Conservation (phyloP, 768 basidiomycete species). For the Pleurotus eryngii region DNA sequence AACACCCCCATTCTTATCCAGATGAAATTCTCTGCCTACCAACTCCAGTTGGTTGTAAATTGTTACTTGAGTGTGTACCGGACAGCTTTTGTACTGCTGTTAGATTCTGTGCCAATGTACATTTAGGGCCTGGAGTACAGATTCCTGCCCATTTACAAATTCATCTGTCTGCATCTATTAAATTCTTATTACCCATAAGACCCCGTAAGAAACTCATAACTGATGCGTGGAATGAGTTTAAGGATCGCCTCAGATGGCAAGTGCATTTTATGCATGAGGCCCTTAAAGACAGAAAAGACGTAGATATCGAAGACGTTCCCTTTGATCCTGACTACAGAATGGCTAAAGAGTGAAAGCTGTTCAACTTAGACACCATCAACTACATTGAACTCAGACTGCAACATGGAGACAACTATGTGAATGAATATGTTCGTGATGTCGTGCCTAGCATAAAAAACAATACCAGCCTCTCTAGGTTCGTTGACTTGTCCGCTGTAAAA, state of each 20-base stretch:
- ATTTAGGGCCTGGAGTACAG: no score
- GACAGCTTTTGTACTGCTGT: no score
- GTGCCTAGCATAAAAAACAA: not conserved
- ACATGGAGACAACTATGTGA: conserved; percentile 11
- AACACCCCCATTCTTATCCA: no score
- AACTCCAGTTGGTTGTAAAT: no score
- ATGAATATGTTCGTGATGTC: not conserved
- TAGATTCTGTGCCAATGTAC: no score
- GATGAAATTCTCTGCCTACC: no score
- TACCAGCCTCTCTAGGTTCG: conserved; percentile 5
- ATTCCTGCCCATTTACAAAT: no score
- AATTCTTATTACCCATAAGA: no score
- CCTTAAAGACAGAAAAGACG: not conserved
- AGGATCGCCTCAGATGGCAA: conserved; percentile 14
- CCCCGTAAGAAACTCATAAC: not conserved
- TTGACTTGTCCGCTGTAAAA: conserved; percentile 6
- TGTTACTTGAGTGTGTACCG: no score
- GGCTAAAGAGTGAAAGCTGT: not conserved
- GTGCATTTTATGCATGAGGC: not conserved
- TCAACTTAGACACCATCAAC: conserved; percentile 13
- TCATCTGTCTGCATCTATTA: no score
- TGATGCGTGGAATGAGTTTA: conserved; percentile 17
- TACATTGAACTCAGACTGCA: conserved; percentile 14
- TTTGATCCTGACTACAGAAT: conserved; percentile 24
- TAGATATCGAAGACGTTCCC: not conserved